Base-by-base conservation (phyloP, 73 alveolate genomes). In the Paraurostyla sp. region DNA sequence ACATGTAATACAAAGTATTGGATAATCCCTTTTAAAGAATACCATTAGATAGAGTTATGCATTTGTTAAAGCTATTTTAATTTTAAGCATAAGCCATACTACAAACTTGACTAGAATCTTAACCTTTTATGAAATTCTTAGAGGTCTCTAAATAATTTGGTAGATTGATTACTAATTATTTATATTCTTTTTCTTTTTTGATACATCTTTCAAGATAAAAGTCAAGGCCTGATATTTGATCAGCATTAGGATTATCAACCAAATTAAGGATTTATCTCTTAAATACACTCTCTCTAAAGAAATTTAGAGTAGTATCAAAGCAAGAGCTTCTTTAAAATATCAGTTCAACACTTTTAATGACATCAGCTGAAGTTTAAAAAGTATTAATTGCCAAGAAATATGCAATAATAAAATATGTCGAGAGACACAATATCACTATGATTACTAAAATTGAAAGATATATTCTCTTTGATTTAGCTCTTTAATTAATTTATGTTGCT, bases 221-320 rank as follows among this genome's bases (percentile, higher is more conserved):
- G 41, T 65, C 82, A 13, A 65, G 2, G 9, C 82, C 82, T 2
- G 23, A 11, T 38, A 6, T 38, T 2, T 32, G 3, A 22, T 35
- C 23, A 25, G 7, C 11, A 1, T 30, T 15, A 9, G 4, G 25
- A 40, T 36, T 38, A 6, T n/a, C n/a, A n/a, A n/a, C n/a, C n/a
- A n/a, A n/a, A n/a, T n/a, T n/a, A n/a, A n/a, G n/a, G 20, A 65
- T 16, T 38, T 65, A 56, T 35, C 7, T 18, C 41, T 58, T 65
- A 15, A 65, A 38, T 13, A 65, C 6, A 65, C 45, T 65, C 25
- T 65, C 82, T 40, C 82, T 65, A 40, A 38, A 65, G 58, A 65
- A 65, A 65, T 65, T 65, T 1, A 65, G 1, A 35, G 82, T 65
- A 65, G 0, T 65, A 32, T 32, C 56, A 38, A 65, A 38, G 58